Evolutionary conservation across 225 moss, liverwort and hornwort species (phyloP).

Genomic region (Marchantia paleacea): DNA sequence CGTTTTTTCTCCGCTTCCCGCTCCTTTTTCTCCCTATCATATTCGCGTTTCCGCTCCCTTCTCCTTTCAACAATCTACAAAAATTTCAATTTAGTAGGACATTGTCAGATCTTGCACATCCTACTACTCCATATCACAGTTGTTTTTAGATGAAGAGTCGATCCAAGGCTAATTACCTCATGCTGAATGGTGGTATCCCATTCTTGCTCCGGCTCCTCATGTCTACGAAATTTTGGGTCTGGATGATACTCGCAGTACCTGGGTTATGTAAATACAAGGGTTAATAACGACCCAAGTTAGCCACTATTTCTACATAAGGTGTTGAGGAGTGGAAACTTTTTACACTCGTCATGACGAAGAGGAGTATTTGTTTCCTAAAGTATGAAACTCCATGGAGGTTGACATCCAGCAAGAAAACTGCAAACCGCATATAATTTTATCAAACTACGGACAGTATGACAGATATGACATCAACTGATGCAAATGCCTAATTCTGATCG

Average conservation of each 20-base stretch:
- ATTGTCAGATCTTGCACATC: background rate
- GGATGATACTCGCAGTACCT: slow-evolving; percentile 62
- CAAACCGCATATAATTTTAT: too few species aligned
- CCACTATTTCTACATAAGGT: too few species aligned
- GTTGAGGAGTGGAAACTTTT: too few species aligned
- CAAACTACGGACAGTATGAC: too few species aligned
- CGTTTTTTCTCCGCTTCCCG: slow-evolving; percentile 47
- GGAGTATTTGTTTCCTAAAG: too few species aligned
- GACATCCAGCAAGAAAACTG: too few species aligned
- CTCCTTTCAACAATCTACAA: slow-evolving; percentile 50
- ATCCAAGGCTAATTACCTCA: slow-evolving; percentile 36
- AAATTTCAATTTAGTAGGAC: background rate
- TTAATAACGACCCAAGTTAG: too few species aligned
- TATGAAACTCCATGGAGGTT: too few species aligned
- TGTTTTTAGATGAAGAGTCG: background rate
- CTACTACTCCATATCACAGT: background rate
- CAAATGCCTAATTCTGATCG: too few species aligned
- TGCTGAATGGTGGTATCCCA: slow-evolving; percentile 49
- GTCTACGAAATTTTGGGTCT: slow-evolving; percentile 34
- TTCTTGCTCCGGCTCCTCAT: slow-evolving; percentile 54
- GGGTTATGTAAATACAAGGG: background rate
- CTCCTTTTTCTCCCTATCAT: slow-evolving; percentile 51
- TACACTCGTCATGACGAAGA: too few species aligned
- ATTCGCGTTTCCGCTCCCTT: slow-evolving; percentile 50
- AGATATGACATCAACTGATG: too few species aligned